phyloP scores from a whole-genome alignment of 2,329 filamentous ascomycete species.

The Diaporthe citriasiana region DNA sequence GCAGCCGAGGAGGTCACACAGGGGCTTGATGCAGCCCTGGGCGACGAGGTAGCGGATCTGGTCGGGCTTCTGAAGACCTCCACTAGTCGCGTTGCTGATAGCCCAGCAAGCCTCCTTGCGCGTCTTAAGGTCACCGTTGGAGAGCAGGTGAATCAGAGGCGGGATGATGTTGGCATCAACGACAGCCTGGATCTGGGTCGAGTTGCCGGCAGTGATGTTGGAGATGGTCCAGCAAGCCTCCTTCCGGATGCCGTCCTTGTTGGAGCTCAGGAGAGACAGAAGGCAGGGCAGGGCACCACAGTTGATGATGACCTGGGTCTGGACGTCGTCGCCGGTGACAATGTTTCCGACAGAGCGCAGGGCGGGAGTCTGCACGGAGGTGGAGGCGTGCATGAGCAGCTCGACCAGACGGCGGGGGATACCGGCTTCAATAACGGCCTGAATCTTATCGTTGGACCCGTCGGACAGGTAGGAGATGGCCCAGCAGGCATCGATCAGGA shows the following conservation, averaged over 20 bases:
- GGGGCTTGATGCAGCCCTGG: slow-evolving; percentile 95
- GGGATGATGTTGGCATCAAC: slow-evolving; percentile 98
- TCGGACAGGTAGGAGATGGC: slow-evolving; percentile 99
- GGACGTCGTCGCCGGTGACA: slow-evolving; percentile 97
- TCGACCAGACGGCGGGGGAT: slow-evolving; percentile 97
- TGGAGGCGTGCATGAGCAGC: slow-evolving; percentile 97
- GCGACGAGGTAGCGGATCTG: slow-evolving; percentile 96
- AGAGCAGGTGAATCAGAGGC: slow-evolving; percentile 94
- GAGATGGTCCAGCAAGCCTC: slow-evolving; percentile 99
- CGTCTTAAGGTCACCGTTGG: slow-evolving; percentile 98
- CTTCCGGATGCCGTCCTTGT: slow-evolving; percentile 98
- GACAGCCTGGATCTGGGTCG: slow-evolving; percentile 95
- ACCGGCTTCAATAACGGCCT: slow-evolving; percentile 97
- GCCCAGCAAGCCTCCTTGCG: slow-evolving; percentile 99
- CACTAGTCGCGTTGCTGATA: slow-evolving; percentile 97
- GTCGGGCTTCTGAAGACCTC: slow-evolving; percentile 97
- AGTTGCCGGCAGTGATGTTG: slow-evolving; percentile 98
- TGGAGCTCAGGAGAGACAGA: slow-evolving; percentile 93
- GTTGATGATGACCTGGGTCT: slow-evolving; percentile 99
- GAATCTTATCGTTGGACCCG: slow-evolving; percentile 98
- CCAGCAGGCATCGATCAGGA: slow-evolving; percentile 99
- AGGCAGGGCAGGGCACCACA: slow-evolving; percentile 93
- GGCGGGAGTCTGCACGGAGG: slow-evolving; percentile 96
- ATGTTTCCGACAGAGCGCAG: slow-evolving; percentile 99
- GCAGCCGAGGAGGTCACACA: slow-evolving; percentile 94